A percentile compares a stretch with the other conserved stretches of the same genome.
phyloP scores from a whole-genome alignment of 2,329 filamentous ascomycete genomes.

The Aspergillus fumigatiaffinis region DNA sequence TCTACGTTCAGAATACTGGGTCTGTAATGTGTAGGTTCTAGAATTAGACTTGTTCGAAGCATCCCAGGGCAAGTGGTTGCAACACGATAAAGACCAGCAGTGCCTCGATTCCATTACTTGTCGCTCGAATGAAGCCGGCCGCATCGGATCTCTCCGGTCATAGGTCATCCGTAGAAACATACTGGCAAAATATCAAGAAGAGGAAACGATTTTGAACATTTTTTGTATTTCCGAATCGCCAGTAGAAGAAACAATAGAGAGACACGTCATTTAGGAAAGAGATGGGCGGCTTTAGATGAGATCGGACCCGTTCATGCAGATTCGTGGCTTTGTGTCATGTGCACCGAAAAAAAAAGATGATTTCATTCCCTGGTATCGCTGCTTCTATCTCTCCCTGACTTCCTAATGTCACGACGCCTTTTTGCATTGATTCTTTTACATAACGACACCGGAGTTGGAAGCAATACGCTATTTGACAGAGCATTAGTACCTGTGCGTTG shows the following conservation, averaged over 20 bases:
- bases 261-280: conserved; percentile 3
- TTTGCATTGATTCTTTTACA: conserved; percentile 62
- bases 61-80: not conserved
- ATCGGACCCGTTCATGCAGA: not conserved
- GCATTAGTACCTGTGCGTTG: not conserved
- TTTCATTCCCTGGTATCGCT: conserved; percentile 6
- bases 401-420: conserved; percentile 6
- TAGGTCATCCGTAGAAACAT: not conserved
- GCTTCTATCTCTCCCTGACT: conserved; percentile 13
- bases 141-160: not conserved
- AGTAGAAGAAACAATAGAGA: conserved; percentile 2
- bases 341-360: conserved; percentile 12
- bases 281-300: not conserved
- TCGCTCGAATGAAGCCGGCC: not conserved
- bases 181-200: not conserved
- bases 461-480: conserved; percentile 74
- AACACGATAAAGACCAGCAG: not conserved
- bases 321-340: conserved; percentile 12
- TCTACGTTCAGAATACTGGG: not conserved
- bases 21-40: too few relatives aligned
- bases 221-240: conserved; percentile 7
- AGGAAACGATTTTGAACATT: conserved; percentile 4
- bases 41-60: not conserved
- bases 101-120: not conserved
- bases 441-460: conserved; percentile 99